Evolutionary conservation across 2,329 filamentous ascomycete species (phyloP).

Genomic region (Epichloe elymi): DNA sequence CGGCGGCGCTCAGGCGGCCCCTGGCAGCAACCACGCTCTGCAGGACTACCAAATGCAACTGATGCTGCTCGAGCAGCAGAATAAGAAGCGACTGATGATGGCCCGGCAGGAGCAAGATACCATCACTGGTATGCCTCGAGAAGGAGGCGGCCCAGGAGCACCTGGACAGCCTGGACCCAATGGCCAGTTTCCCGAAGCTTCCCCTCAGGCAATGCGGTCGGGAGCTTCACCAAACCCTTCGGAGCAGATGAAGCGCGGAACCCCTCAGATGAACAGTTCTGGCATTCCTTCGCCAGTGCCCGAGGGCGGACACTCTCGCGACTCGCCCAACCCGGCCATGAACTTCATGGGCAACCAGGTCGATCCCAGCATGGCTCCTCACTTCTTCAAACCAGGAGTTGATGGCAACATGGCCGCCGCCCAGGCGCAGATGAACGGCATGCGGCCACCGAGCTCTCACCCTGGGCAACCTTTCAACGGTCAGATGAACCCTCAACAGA

Average conservation of each 20-base stretch:
- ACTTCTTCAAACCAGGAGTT: conserved; percentile 43
- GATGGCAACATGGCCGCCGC: conserved; percentile 39
- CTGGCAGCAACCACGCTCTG: conserved; percentile 60
- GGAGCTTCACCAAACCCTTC: conserved; percentile 65
- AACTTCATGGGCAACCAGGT: conserved; percentile 51
- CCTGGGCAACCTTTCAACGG: conserved; percentile 43
- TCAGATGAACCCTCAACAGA: conserved; percentile 48
- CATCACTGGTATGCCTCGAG: conserved; percentile 34
- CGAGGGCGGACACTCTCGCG: conserved; percentile 52
- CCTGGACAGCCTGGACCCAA: conserved; percentile 46
- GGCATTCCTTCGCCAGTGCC: conserved; percentile 60
- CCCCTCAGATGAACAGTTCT: conserved; percentile 57
- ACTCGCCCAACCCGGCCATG: conserved; percentile 49
- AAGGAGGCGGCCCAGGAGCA: conserved; percentile 33
- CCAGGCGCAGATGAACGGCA: conserved; percentile 46
- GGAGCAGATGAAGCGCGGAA: conserved; percentile 68
- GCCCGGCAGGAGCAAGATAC: conserved; percentile 66
- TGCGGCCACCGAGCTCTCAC: conserved; percentile 58
- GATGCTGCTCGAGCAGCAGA: conserved; percentile 77
- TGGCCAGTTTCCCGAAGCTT: conserved; percentile 56
- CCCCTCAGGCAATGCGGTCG: conserved; percentile 52
- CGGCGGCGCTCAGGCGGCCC: conserved; percentile 32
- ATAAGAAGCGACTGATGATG: conserved; percentile 77
- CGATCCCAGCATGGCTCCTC: conserved; percentile 45
- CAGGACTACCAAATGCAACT: conserved; percentile 86